These are phyloP conservation scores for Candida dendrica DNA, from an alignment of 805 yeast species.

Conservation along the genomic window DNA sequence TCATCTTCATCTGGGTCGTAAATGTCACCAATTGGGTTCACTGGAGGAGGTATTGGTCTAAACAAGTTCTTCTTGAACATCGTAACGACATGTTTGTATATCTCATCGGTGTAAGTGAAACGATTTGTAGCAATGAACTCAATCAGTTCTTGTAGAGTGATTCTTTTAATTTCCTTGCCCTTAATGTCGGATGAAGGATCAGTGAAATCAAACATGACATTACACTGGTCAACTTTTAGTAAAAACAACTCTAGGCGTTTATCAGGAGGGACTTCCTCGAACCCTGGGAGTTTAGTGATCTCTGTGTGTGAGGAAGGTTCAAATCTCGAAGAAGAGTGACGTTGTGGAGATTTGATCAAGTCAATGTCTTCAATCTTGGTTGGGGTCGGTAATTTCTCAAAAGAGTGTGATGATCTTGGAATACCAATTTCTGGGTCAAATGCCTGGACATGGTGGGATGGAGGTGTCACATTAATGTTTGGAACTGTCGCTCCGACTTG, in stretches of 20 bases:
- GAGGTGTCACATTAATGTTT: constrained; percentile 7
- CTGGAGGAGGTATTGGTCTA: constrained; percentile 97
- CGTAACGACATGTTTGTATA: constrained; percentile 79
- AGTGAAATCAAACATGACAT: constrained; percentile 85
- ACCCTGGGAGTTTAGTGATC: constrained; percentile 71
- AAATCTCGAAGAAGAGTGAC: constrained; percentile 88
- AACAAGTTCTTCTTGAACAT: constrained; percentile 89
- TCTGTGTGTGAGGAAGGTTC: constrained; percentile 67
- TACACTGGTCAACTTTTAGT: constrained; percentile 90
- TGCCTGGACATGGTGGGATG: constrained; percentile 10
- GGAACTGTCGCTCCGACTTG: neutral
- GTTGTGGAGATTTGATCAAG: constrained; percentile 74
- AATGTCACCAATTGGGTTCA: constrained; percentile 92
- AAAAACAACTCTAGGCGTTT: constrained; percentile 75
- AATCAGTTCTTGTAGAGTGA: constrained; percentile 81
- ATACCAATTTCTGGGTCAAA: constrained; percentile 9
- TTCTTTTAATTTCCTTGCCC: constrained; percentile 87
- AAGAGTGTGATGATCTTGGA: constrained; percentile 42
- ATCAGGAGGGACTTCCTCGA: constrained; percentile 81
- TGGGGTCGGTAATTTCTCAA: constrained; percentile 53
- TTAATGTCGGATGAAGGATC: constrained; percentile 89
- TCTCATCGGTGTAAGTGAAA: constrained; percentile 81
- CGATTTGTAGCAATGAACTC: constrained; percentile 80
- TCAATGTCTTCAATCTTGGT: constrained; percentile 67
- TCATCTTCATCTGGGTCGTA: constrained; percentile 99